These are phyloP conservation scores for Boeremia lycopersici DNA, from an alignment of 2,329 filamentous ascomycete genomes.

Conservation along the genomic window DNA sequence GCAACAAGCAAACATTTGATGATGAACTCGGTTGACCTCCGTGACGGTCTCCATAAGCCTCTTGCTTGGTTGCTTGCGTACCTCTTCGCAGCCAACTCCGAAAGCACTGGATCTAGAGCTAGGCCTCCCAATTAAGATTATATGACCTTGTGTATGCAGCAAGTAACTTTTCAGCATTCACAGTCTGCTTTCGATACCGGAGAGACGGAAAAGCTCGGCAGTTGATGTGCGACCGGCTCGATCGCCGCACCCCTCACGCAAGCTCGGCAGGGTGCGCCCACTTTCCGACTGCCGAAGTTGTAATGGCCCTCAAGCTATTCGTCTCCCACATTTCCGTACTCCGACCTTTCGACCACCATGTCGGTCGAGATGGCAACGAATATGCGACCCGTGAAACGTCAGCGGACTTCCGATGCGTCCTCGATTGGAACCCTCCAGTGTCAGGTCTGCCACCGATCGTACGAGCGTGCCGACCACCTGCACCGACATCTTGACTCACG, in stretches of 20 bases:
- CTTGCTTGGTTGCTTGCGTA: too few relatives aligned
- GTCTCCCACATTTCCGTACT: constrained; percentile 7
- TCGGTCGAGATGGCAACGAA: constrained; percentile 2
- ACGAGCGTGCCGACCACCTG: constrained; percentile 39
- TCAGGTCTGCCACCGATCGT: constrained; percentile 35
- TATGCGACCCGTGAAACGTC: constrained; percentile 9
- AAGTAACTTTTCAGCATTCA: not conserved
- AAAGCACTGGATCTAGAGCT: not conserved
- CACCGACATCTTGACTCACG: constrained; percentile 41
- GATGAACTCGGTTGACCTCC: too few relatives aligned
- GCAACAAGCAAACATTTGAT: too few relatives aligned
- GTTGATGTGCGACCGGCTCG: not conserved
- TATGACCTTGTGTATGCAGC: not conserved
- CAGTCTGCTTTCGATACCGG: too few relatives aligned
- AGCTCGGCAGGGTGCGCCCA: not conserved
- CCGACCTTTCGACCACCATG: not conserved
- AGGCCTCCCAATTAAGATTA: not conserved
- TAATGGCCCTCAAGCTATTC: not conserved
- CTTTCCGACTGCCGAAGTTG: constrained; percentile 3
- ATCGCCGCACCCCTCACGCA: not conserved
- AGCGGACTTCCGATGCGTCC: constrained; percentile 6
- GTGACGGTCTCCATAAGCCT: too few relatives aligned
- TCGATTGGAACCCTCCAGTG: constrained; percentile 21
- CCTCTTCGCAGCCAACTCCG: too few relatives aligned
- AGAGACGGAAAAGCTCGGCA: not conserved